Evolutionary conservation across 2,329 filamentous ascomycete species (phyloP).

Genomic region (Colletotrichum sp.): DNA sequence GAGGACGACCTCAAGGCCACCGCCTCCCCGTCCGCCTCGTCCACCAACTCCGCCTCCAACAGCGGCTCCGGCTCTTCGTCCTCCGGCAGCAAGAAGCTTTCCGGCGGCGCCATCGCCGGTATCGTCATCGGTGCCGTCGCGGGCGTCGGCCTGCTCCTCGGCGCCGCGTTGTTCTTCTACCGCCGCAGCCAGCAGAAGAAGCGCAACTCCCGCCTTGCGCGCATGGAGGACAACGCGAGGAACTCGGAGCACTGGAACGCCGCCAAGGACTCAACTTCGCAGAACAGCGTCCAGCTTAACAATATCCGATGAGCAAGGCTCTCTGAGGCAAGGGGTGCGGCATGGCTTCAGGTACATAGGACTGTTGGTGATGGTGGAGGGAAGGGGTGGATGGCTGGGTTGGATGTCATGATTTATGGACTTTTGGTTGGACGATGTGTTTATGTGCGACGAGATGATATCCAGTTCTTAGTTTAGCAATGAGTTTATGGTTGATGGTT

Average conservation of each 20-base stretch:
- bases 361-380: not conserved
- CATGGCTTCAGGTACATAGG: not conserved
- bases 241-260: constrained; percentile 5
- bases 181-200: constrained; percentile 18
- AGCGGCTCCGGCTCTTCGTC: not conserved
- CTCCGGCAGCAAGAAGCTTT: not conserved
- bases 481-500: not conserved
- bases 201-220: constrained; percentile 14
- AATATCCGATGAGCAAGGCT: not conserved
- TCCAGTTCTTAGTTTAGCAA: not conserved
- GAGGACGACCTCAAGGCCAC: constrained; percentile 26
- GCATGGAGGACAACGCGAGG: constrained; percentile 15
- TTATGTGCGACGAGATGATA: constrained; percentile 12
- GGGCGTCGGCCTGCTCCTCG: constrained; percentile 1
- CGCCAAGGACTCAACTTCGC: constrained; percentile 8
- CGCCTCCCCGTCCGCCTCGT: constrained; percentile 19
- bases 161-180: constrained; percentile 11
- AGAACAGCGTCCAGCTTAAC: constrained; percentile 9
- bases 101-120: constrained; percentile 14
- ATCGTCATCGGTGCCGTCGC: constrained; percentile 17
- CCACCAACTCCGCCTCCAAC: not conserved
- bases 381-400: not conserved
- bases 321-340: rapidly evolving
- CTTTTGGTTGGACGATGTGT: not conserved
- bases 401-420: not conserved